A percentile compares a stretch with the other conserved stretches of the same genome.
Conservation (phyloP, 768 basidiomycete genomes). For the Kondoa subrosea region DNA sequence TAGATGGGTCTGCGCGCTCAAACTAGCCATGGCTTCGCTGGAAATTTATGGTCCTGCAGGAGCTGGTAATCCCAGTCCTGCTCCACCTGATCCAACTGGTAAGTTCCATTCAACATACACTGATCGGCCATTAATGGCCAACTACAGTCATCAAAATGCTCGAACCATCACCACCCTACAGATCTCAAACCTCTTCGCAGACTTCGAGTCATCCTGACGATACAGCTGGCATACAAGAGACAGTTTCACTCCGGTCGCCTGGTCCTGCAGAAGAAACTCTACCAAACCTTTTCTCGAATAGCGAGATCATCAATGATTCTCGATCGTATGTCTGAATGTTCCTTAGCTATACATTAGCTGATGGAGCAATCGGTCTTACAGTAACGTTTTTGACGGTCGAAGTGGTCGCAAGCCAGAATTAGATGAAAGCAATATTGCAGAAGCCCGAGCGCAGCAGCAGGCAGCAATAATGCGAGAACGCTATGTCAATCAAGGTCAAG, state of each 20-base stretch:
- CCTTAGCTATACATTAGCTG: background rate
- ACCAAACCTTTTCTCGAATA: background rate
- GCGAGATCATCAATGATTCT: background rate
- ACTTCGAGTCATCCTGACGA: too few relatives aligned
- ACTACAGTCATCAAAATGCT: background rate
- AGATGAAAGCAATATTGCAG: background rate
- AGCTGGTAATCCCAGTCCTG: conserved; percentile 28
- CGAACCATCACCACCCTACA: too few relatives aligned
- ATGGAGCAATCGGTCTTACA: background rate
- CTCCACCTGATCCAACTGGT: conserved; percentile 9
- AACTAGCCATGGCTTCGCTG: conserved; percentile 49
- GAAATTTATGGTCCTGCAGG: conserved; percentile 45
- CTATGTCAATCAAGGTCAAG: background rate
- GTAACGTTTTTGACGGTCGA: background rate
- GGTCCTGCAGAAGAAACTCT: background rate
- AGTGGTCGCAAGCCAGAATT: background rate
- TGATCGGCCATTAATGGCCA: background rate
- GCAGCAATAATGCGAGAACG: background rate
- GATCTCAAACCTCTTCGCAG: too few relatives aligned
- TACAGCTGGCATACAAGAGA: too few relatives aligned
- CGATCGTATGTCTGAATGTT: background rate
- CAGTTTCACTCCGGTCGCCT: too few relatives aligned
- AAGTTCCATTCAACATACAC: background rate
- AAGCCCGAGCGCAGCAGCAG: background rate
- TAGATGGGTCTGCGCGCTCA: conserved; percentile 82